Evolutionary conservation across 495 filamentous ascomycete species (phyloP).

Genomic region (Neurospora terricola): DNA sequence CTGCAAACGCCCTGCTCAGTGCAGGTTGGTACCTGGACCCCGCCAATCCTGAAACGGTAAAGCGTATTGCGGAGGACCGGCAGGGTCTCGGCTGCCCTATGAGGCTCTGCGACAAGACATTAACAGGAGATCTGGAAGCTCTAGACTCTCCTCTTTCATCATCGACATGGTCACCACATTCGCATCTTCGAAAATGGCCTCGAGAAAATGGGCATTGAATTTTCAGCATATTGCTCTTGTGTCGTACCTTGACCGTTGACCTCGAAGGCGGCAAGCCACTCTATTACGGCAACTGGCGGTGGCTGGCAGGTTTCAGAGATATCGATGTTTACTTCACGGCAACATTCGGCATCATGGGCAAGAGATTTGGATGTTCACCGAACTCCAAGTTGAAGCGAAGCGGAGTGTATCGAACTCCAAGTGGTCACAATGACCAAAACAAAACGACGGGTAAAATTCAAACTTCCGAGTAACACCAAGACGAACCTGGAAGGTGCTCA

Average conservation of each 20-base stretch:
- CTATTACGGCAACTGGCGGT: neutral
- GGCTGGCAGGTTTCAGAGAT: neutral
- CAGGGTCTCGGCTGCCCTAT: neutral
- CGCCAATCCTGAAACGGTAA: neutral
- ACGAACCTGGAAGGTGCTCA: neutral
- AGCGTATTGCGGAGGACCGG: neutral
- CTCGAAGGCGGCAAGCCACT: neutral
- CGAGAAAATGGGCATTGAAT: neutral
- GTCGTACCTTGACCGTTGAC: neutral
- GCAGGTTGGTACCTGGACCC: neutral
- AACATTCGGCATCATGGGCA: neutral
- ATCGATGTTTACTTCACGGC: neutral
- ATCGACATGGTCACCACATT: neutral
- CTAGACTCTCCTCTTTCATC: neutral
- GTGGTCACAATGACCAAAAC: neutral
- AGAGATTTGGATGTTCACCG: neutral
- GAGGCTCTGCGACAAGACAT: constrained; percentile 9
- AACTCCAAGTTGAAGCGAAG: neutral
- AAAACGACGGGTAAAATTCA: neutral
- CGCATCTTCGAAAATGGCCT: neutral
- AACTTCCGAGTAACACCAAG: neutral
- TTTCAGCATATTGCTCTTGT: neutral
- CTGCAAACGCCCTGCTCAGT: neutral
- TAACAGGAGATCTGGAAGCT: neutral
- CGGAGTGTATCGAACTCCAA: neutral